Evolutionary conservation across 2,329 filamentous ascomycete genomes (phyloP).

Genomic region (Nemania serpens): DNA sequence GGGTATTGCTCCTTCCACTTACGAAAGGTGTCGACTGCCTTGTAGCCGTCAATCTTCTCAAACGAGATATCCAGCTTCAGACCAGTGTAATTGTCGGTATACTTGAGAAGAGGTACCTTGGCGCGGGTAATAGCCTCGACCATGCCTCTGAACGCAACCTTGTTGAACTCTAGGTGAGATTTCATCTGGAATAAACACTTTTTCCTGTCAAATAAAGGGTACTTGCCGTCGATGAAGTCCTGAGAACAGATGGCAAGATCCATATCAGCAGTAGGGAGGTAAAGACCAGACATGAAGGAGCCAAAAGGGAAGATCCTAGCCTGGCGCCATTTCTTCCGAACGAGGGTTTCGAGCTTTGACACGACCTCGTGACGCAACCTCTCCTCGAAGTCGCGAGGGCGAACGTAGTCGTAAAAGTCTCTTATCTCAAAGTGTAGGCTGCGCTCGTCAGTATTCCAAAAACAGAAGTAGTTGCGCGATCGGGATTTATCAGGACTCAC

Average conservation of each 20-base stretch:
- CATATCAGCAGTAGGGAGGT: conserved; percentile 80
- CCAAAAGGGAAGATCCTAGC: conserved; percentile 78
- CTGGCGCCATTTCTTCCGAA: conserved; percentile 62
- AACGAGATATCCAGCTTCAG: conserved; percentile 93
- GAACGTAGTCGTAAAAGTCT: conserved; percentile 86
- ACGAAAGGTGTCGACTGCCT: conserved; percentile 79
- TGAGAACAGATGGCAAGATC: conserved; percentile 79
- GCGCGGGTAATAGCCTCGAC: conserved; percentile 74
- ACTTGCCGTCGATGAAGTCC: conserved; percentile 59
- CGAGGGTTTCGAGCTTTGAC: conserved; percentile 64
- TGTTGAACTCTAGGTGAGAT: conserved; percentile 59
- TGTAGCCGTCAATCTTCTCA: conserved; percentile 83
- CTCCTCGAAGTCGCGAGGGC: conserved; percentile 77
- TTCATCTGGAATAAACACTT: conserved; percentile 66
- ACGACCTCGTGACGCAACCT: conserved; percentile 75
- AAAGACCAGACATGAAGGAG: conserved; percentile 86
- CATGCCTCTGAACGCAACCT: conserved; percentile 61
- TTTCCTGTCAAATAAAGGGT: conserved; percentile 55
- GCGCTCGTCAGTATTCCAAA: conserved; percentile 15
- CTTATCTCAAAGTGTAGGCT: conserved; percentile 89
- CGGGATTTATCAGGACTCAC: conserved; percentile 50
- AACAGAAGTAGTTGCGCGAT: background rate
- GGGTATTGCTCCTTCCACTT: conserved; percentile 81
- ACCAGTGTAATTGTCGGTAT: conserved; percentile 75
- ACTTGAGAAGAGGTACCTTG: conserved; percentile 92